These are phyloP conservation scores for Scedosporium minutisporum DNA, from an alignment of 2,329 filamentous ascomycete genomes.

Conservation along the genomic window DNA sequence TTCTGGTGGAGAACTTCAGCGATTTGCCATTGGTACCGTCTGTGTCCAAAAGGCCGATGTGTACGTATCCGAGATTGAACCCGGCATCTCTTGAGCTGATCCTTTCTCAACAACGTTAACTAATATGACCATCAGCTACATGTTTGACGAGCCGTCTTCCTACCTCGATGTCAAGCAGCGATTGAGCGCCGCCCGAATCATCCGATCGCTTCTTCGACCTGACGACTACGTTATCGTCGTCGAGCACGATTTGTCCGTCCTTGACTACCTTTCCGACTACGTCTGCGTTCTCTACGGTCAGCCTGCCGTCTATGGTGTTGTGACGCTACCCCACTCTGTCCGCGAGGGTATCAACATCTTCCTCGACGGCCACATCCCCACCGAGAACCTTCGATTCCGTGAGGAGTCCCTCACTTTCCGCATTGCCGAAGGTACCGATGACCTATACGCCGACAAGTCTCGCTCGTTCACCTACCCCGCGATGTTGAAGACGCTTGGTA, in stretches of 20 bases:
- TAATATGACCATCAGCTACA: constrained; percentile 48
- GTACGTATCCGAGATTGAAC: constrained; percentile 5
- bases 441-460: constrained; percentile 74
- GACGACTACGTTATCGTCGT: constrained; percentile 97
- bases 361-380: constrained; percentile 94
- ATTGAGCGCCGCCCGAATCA: constrained; percentile 82
- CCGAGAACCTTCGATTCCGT: constrained; percentile 96
- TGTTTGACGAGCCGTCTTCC: constrained; percentile 99
- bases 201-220: constrained; percentile 78
- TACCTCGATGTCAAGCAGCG: constrained; percentile 99
- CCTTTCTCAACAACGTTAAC: background rate
- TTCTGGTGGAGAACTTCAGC: constrained; percentile 95
- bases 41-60: constrained; percentile 95
- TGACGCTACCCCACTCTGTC: constrained; percentile 89
- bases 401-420: constrained; percentile 96
- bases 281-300: constrained; percentile 95
- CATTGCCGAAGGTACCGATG: constrained; percentile 79
- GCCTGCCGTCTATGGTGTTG: constrained; percentile 94
- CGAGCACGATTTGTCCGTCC: constrained; percentile 96
- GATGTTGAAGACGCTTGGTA: constrained; percentile 88
- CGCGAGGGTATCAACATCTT: constrained; percentile 99
- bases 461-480: constrained; percentile 79
- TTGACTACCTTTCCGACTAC: constrained; percentile 98
- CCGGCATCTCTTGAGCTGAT: constrained; percentile 19
- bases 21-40: constrained; percentile 92